Base-by-base conservation (phyloP, 1,284 basidiomycete species). In the Heliocybe sulcata region DNA sequence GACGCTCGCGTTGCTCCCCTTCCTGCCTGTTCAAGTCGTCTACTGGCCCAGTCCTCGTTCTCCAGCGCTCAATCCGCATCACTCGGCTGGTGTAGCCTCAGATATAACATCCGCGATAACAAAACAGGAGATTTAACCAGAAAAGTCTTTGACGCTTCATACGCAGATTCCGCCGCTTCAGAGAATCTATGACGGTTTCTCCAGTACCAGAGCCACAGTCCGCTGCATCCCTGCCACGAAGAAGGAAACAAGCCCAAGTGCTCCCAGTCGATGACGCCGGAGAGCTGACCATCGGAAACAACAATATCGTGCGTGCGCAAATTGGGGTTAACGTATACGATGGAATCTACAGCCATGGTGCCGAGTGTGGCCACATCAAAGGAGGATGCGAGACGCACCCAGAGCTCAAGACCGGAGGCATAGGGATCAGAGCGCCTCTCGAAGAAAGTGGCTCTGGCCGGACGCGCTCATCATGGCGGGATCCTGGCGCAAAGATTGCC, bases 221-320 rank as follows among this genome's bases (percentile, higher is more conserved):
- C 38, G 29, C 31, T 14, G 35, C 58, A 59, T 8, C 53, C 56
- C 26, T 56, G 58, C 53, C 56, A 59, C 51, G 29, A 55, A 11
- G 45, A 47, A n/a, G 63, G 63, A 8, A 58, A 54, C 64, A 63
- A 65, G 4, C 64, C 64, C 6, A 61, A 60, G 47, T 65, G 59
- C 51, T 66, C 62, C 64, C 64, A 66, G 54, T 66, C 63, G 26
- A 66, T 58, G 29, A 65, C 57, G 3, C 64, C 64, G 3, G 58
- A 57, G 35, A 66, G 45, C 11, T 58, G 58, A 8, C 64, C 63
- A 29, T 63, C 57, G 11, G 59, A 31, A 2, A 66, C 51, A 14
- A 66, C 31, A 25, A 66, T 55, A 49, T 66, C 65, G 26, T 62
- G 58, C 57, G 55, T 57, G 23, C 59, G 55, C 48, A 66, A 54